These are phyloP conservation scores for Monosporascus sp. DNA, from an alignment of 2,329 filamentous ascomycete genomes.

Conservation along the genomic window DNA sequence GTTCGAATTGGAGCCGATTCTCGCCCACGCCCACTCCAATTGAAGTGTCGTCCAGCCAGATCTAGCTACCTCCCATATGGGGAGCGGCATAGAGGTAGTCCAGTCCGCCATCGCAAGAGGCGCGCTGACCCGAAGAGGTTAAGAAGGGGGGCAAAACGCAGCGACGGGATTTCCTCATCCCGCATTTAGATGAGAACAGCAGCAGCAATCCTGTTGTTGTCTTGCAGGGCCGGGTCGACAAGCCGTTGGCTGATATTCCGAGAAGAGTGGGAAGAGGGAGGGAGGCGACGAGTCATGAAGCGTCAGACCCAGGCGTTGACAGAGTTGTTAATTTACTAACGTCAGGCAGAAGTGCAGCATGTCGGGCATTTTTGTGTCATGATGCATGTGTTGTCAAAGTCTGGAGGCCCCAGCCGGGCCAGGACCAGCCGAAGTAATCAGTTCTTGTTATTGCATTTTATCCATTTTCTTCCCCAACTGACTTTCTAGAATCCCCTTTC, in stretches of 20 bases:
- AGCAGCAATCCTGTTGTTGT: conserved; percentile 1
- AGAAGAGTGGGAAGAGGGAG: conserved; percentile 8
- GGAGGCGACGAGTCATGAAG: conserved; percentile 15
- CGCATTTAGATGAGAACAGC: conserved; percentile 8
- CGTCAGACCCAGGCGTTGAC: conserved; percentile 20
- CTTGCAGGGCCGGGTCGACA: conserved; percentile 3
- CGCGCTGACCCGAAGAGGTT: conserved; percentile 31
- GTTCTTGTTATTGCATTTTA: neutral
- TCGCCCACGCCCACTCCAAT: conserved; percentile 2
- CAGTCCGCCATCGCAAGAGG: conserved; percentile 25
- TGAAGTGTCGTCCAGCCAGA: conserved; percentile 13
- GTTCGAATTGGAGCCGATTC: neutral
- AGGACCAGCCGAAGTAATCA: conserved; percentile 4
- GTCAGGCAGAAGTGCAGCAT: conserved; percentile 44
- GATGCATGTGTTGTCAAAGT: conserved; percentile 47
- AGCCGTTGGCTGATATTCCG: conserved; percentile 14
- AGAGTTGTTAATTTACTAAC: conserved; percentile 23
- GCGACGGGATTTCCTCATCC: conserved; percentile 22
- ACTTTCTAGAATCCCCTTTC: conserved; percentile 5
- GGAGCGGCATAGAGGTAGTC: conserved; percentile 7
- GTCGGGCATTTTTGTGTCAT: conserved; percentile 38
- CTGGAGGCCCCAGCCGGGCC: conserved; percentile 16
- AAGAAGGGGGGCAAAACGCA: conserved; percentile 23
- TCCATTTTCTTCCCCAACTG: neutral
- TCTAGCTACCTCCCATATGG: conserved; percentile 9